Evolutionary conservation across 768 basidiomycete species (phyloP).

Genomic region (Russula sp.): DNA sequence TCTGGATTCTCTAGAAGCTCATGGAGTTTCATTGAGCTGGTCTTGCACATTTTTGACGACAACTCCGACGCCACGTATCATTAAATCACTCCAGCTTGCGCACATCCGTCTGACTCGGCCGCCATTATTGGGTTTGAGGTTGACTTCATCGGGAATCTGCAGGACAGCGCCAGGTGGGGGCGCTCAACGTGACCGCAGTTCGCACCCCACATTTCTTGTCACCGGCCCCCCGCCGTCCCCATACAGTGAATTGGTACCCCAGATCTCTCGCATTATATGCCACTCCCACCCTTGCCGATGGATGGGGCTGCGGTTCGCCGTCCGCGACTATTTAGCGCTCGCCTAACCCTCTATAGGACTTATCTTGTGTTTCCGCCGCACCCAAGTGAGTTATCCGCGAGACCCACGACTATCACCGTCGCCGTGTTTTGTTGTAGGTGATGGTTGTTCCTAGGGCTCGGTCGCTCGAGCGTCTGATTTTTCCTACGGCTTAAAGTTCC

Average conservation of each 20-base stretch:
- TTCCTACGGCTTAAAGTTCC: not conserved
- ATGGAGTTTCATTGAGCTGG: not conserved
- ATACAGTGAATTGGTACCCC: not conserved
- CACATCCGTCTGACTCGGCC: not conserved
- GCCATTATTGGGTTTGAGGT: not conserved
- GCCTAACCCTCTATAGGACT: slow-evolving; percentile 5
- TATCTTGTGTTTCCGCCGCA: not conserved
- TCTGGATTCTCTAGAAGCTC: not conserved
- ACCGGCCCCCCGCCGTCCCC: not conserved
- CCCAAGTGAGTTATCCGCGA: not conserved
- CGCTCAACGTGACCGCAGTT: not conserved
- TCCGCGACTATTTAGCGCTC: not conserved
- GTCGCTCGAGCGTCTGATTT: not conserved
- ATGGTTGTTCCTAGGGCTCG: not conserved
- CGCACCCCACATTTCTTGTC: not conserved
- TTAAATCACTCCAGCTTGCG: not conserved
- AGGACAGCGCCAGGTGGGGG: not conserved
- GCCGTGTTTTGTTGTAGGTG: not conserved
- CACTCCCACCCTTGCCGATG: not conserved
- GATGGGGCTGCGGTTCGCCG: not conserved
- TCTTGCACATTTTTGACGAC: not conserved
- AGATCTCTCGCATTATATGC: not conserved
- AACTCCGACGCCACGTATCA: slow-evolving; percentile 1
- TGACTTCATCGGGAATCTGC: not conserved
- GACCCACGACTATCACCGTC: slow-evolving; percentile 16